Percentiles rank a stretch among this genome's conserved stretches.
Conservation (phyloP, 352 stramenopile genomes). For the Phytopythium boreale region DNA sequence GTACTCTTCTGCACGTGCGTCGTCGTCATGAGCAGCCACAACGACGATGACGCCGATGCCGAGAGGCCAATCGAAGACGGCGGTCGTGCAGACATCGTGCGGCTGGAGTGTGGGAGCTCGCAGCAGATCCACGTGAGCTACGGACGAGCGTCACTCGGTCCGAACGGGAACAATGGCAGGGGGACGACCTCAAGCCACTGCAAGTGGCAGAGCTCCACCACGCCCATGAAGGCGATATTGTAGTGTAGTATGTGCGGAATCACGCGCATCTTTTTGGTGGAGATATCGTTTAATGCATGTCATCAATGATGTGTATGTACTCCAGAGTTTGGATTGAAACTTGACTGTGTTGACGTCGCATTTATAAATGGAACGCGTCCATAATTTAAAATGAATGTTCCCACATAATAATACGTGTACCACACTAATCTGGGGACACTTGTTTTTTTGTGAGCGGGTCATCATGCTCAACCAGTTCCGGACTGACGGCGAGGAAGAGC, state of each 20-base stretch:
- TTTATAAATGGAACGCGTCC: neutral
- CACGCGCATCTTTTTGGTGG: no score
- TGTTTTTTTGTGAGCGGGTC: no score
- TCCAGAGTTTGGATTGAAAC: no score
- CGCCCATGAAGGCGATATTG: neutral
- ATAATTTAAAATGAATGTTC: neutral
- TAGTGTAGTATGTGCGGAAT: neutral
- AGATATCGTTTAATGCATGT: neutral
- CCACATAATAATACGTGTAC: neutral
- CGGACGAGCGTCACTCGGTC: neutral
- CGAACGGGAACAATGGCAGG: no score
- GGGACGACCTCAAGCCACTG: neutral
- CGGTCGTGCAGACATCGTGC: neutral
- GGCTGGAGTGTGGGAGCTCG: slow-evolving; percentile 2
- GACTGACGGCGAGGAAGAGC: neutral
- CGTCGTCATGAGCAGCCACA: slow-evolving; percentile 8
- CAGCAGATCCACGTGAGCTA: slow-evolving; percentile 3
- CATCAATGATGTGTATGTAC: no score
- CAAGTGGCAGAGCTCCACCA: neutral
- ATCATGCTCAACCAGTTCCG: no score
- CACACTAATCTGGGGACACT: neutral
- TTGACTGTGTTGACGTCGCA: no score
- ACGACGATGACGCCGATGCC: slow-evolving; percentile 2
- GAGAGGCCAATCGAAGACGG: neutral
- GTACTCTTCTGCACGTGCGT: slow-evolving; percentile 34